Evolutionary conservation across 2,329 filamentous ascomycete species (phyloP), one percentile per base, ranked within the genome.

Genomic region (Didymella pomorum): DNA sequence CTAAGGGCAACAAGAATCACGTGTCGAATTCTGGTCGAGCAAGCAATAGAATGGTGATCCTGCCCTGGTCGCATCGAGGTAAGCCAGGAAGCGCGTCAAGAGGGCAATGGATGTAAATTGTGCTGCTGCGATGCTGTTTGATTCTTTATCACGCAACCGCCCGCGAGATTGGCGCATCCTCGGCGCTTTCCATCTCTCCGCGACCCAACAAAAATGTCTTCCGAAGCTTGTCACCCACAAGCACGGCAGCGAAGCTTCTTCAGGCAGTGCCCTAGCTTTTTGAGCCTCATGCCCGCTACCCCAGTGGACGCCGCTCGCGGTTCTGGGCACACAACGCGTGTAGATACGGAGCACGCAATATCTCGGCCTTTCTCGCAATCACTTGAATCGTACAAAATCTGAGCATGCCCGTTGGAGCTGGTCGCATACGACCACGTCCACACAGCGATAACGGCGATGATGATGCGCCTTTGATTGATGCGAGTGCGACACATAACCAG

Each of bases 221-320:
- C 52, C 53, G 52, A 60, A 42, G 58, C 58, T 57, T 60, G 45
- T 46, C 49, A 49, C 41, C 52, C 52, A 60, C 58, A 56, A 56
- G 52, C 49, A 56, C 52, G 58, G 58, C 39, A 42, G 21, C 39
- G 49, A 60, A 57, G 52, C 58, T 60, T 56, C 39, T 60, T 57
- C 48, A 42, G 49, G 58, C 8, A 31, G n/a, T 41, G 49, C 35
- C 16, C 49, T 56, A 53, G 45, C 47, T 46, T 49, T 37, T 49
- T 47, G 37, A 60, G 58, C 39, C 48, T 53, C 52, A 50, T 31
- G n/a, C 20, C 48, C 58, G 49, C 47, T 43, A 43, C 39, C 37
- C 31, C 53, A 29, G 49, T 53, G 25, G 52, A 47, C 25, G 45
- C 42, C 23, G 46, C 33, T 47, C 33, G 46, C 33, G 39, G 16